phyloP scores from a whole-genome alignment of 2,329 filamentous ascomycete species.

The Claviceps sp. region DNA sequence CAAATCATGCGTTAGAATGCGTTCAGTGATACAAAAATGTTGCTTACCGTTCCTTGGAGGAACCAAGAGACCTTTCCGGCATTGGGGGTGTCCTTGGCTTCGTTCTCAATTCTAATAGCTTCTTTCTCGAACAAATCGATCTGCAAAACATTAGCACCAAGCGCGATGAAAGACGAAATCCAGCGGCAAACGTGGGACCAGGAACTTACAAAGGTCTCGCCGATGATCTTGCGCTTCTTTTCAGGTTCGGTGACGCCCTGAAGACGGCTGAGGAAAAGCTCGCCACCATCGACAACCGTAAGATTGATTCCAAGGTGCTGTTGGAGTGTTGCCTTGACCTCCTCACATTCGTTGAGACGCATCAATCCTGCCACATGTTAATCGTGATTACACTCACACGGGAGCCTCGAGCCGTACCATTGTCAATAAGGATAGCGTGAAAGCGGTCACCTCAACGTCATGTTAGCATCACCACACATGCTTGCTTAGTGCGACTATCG shows the following conservation, averaged over 20 bases:
- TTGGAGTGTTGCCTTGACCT: constrained; percentile 67
- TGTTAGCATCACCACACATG: neutral
- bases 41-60: constrained; percentile 72
- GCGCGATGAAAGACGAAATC: no score
- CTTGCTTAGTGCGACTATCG: neutral
- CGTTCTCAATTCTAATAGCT: constrained; percentile 54
- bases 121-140: constrained; percentile 65
- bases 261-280: constrained; percentile 65
- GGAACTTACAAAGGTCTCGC: constrained; percentile 17
- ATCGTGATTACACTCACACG: constrained; percentile 18
- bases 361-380: constrained; percentile 36
- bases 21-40: neutral
- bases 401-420: constrained; percentile 26
- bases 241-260: constrained; percentile 69
- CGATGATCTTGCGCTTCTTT: constrained; percentile 81
- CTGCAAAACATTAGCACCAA: constrained; percentile 45
- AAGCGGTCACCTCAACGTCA: constrained; percentile 20
- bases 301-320: constrained; percentile 81
- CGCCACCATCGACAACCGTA: constrained; percentile 67
- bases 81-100: constrained; percentile 49
- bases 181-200: neutral
- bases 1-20: neutral
- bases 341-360: constrained; percentile 69
- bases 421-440: constrained; percentile 66
- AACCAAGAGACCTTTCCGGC: constrained; percentile 77